Percentiles rank a stretch among this genome's conserved stretches.
Conservation (phyloP, 345 rosid species). For the Acer negundo region DNA sequence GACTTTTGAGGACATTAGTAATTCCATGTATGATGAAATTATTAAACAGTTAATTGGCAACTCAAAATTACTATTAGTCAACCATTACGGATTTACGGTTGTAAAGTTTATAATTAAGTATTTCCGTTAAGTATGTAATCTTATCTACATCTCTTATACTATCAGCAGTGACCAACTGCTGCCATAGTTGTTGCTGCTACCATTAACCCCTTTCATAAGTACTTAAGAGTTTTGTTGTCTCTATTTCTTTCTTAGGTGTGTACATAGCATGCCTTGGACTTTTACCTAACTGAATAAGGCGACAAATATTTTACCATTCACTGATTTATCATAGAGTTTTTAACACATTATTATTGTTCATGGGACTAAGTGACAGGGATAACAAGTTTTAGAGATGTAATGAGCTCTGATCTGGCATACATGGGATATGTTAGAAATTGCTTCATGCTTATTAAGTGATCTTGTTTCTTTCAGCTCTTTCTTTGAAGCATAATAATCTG, state of each 20-base stretch:
- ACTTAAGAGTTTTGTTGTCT: background rate
- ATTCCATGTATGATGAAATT: background rate
- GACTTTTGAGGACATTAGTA: background rate
- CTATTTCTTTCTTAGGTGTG: background rate
- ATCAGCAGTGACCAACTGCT: background rate
- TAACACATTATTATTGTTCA: background rate
- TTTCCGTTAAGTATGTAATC: background rate
- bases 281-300: background rate
- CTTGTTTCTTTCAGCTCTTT: background rate
- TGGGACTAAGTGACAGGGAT: background rate
- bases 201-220: background rate
- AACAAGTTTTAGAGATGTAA: background rate
- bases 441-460: background rate
- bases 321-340: background rate
- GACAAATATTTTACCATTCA: background rate
- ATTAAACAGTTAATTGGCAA: background rate
- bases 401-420: background rate
- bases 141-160: background rate
- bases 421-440: conserved; percentile 5
- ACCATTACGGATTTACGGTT: background rate
- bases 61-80: background rate
- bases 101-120: background rate
- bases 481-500: background rate
- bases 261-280: background rate
- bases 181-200: conserved; percentile 1